Evolutionary conservation across 805 yeast genomes (phyloP).

Genomic region (Soucietia sequanensis): DNA sequence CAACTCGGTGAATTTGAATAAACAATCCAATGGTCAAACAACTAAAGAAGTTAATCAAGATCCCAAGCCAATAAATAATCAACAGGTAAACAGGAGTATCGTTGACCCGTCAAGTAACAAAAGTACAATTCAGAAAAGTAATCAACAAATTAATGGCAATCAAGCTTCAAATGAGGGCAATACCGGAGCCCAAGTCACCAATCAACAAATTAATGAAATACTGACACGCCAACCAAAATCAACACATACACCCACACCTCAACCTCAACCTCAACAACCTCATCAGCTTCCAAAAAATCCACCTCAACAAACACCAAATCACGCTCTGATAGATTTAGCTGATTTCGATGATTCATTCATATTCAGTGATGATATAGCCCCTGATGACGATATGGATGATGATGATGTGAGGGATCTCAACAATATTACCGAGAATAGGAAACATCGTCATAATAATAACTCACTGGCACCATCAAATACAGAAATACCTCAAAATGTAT

Average conservation of each 20-base stretch:
- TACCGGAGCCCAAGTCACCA: no score
- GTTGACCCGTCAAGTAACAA: no score
- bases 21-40: neutral
- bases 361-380: conserved; percentile 39
- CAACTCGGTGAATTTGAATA: conserved; percentile 1
- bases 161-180: neutral
- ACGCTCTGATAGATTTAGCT: conserved; percentile 14
- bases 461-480: conserved; percentile 5
- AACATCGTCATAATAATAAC: conserved; percentile 1
- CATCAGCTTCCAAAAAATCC: conserved; percentile 1
- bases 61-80: neutral
- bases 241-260: neutral
- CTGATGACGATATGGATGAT: conserved; percentile 24
- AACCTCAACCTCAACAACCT: neutral
- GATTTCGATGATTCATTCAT: conserved; percentile 41
- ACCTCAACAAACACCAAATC: no score
- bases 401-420: conserved; percentile 18
- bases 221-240: conserved; percentile 1
- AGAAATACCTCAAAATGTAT: conserved; percentile 13
- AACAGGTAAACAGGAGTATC: no score
- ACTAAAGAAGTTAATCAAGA: neutral
- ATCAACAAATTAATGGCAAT: no score
- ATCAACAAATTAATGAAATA: no score
- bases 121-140: no score
- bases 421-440: conserved; percentile 11